These are phyloP conservation scores for Quercus gilva DNA, from an alignment of 306 rosid species.

Conservation along the genomic window DNA sequence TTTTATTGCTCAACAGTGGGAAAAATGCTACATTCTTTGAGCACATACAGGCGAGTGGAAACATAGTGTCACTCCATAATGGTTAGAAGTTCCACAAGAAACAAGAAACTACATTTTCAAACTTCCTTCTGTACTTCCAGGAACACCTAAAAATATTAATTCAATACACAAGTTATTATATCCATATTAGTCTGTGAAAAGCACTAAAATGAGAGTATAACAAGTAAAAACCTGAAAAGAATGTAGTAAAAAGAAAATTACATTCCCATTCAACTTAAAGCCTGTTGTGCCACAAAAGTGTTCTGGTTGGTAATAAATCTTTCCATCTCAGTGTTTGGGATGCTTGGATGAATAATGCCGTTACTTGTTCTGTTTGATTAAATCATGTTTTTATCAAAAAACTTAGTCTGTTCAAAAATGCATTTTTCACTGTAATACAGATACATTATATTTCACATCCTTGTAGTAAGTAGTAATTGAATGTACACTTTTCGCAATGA, in stretches of 20 bases:
- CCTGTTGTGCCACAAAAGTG: not conserved
- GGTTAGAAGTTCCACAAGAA: not conserved
- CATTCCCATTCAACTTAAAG: not conserved
- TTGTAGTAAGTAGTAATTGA: not conserved
- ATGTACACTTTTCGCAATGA: not conserved
- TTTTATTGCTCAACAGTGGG: not conserved
- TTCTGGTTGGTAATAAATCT: too few species aligned
- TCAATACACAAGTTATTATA: not conserved
- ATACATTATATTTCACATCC: not conserved
- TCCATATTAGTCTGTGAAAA: not conserved
- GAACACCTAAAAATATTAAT: not conserved
- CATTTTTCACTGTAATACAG: not conserved
- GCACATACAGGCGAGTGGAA: not conserved
- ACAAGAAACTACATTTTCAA: not conserved
- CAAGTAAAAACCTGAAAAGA: not conserved
- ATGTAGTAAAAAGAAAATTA: not conserved
- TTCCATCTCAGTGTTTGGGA: too few species aligned
- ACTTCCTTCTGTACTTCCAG: not conserved
- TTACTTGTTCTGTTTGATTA: too few species aligned
- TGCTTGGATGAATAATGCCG: too few species aligned
- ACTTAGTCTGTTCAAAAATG: not conserved
- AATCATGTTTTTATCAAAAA: too few species aligned
- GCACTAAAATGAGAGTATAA: not conserved
- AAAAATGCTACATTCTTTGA: not conserved
- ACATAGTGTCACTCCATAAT: not conserved